Base-by-base conservation (phyloP, 2,329 filamentous ascomycete genomes). In the Paracoccidioides lutzii region DNA sequence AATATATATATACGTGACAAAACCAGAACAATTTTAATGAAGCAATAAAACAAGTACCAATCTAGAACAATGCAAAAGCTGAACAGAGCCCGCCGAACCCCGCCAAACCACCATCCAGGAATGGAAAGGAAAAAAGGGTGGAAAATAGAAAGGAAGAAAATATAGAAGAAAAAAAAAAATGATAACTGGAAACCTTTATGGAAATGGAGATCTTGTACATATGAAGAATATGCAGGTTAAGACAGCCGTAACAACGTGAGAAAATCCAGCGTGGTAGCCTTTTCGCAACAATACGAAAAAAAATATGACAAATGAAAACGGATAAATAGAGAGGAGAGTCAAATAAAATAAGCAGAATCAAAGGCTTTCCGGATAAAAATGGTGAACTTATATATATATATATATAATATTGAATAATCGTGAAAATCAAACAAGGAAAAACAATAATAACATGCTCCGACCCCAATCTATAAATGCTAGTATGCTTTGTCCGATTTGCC, bases 401-500 rank as follows among this genome's bases (percentile, higher is more conserved):
- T 22, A 22, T 22, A 22, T 22, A 22, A 51, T 33, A n/a, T 42
- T 42, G n/a, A 43, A 43, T 15, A 43, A 15, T 43, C 38, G 37
- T 33, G 37, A 54, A 35, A 45, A 43, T 42, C 43, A 32, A 52
- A 3, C 10, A 53, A 46, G 10, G 33, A 35, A 38, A 40, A 50
- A 44, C 30, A 57, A 35, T 33, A 30, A 54, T 45, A 7, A 41
- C 51, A 60, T 60, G 58, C 59, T 55, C 59, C 58, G 54, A 33
- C 28, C 58, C 58, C 48, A 60, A 58, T 61, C 59, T 61, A 61
- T 61, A 55, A 22, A 61, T 57, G 53, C 57, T 57, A 54, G 55
- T 59, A 42, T 22, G 41, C 30, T 15, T 44, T 28, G 42, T 59
- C 59, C 57, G 55, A 54, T 60, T 55, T 49, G 15, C 53, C 52